Evolutionary conservation across 2,329 filamentous ascomycete genomes (phyloP).

Genomic region (Clonostachys rosea): DNA sequence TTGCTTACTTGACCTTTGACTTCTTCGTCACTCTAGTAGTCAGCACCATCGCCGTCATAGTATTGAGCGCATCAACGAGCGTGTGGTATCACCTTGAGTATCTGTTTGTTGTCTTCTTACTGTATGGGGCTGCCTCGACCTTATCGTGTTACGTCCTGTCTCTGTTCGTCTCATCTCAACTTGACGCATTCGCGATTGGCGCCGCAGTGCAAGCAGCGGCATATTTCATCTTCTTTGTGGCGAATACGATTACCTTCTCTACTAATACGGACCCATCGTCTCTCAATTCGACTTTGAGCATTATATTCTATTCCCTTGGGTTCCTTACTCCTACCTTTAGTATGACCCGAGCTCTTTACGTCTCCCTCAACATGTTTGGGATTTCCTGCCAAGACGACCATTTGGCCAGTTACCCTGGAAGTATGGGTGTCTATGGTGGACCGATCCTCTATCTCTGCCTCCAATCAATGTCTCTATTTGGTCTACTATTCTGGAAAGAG

Average conservation of each 20-base stretch:
- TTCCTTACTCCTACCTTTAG: slow-evolving; percentile 24
- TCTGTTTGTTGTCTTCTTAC: slow-evolving; percentile 68
- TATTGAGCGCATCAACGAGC: slow-evolving; percentile 49
- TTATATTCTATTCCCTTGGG: slow-evolving; percentile 1
- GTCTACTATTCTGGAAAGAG: slow-evolving; percentile 55
- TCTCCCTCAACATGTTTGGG: slow-evolving; percentile 75
- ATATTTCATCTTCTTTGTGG: too few species aligned
- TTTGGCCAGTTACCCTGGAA: slow-evolving; percentile 59
- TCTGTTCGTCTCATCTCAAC: not conserved
- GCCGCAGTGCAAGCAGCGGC: too few species aligned
- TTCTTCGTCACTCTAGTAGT: slow-evolving; percentile 59
- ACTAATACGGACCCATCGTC: slow-evolving; percentile 6
- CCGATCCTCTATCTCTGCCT: slow-evolving; percentile 75
- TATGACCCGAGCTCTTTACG: slow-evolving; percentile 64
- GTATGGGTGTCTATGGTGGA: slow-evolving; percentile 65
- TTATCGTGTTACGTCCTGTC: slow-evolving; percentile 64
- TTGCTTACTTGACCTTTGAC: slow-evolving; percentile 75
- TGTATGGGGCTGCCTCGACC: slow-evolving; percentile 72
- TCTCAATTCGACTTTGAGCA: not conserved
- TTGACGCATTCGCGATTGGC: too few species aligned
- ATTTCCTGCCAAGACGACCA: slow-evolving; percentile 60
- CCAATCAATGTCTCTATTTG: slow-evolving; percentile 64
- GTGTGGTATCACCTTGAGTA: slow-evolving; percentile 42
- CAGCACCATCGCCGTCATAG: slow-evolving; percentile 57
- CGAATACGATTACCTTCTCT: slow-evolving; percentile 5